phyloP scores from a whole-genome alignment of 768 basidiomycete species.

The Leccinellum luteum region DNA sequence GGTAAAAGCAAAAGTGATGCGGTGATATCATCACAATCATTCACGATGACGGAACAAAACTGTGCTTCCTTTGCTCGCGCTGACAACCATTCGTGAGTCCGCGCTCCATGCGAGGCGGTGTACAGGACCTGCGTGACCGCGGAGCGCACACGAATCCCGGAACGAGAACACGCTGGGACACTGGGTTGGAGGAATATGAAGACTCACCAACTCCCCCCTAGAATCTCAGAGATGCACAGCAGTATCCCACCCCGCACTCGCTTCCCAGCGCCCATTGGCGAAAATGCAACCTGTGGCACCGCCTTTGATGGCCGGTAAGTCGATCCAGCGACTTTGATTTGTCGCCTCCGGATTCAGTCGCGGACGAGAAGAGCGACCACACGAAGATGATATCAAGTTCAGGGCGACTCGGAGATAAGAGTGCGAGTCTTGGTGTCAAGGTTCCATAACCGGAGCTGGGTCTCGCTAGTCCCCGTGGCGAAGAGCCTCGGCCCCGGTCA shows the following conservation, averaged over 20 bases:
- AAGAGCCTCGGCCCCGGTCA: constrained; percentile 86
- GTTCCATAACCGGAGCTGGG: constrained; percentile 77
- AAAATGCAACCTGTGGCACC: constrained; percentile 93
- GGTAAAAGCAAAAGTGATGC: no score
- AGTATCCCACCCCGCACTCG: constrained; percentile 89
- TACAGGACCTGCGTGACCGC: constrained; percentile 92
- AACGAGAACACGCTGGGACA: not conserved
- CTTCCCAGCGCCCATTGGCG: constrained; percentile 88
- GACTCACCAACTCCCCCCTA: constrained; percentile 44
- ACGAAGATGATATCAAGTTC: constrained; percentile 97
- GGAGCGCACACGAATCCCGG: constrained; percentile 38
- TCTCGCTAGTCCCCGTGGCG: constrained; percentile 91
- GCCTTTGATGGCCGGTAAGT: constrained; percentile 91
- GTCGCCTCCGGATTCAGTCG: constrained; percentile 53
- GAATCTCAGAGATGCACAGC: constrained; percentile 83
- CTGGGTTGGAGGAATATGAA: not conserved
- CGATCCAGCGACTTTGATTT: constrained; percentile 71
- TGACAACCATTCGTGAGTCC: constrained; percentile 87
- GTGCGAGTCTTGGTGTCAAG: constrained; percentile 77
- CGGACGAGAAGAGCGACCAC: constrained; percentile 77
- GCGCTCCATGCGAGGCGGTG: constrained; percentile 95
- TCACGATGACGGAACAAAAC: constrained; percentile 31
- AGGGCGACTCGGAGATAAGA: constrained; percentile 57
- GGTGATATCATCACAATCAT: not conserved
- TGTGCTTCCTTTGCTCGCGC: constrained; percentile 94